Evolutionary conservation across 495 filamentous ascomycete genomes (phyloP).

Genomic region (Penicillium malachiteum): DNA sequence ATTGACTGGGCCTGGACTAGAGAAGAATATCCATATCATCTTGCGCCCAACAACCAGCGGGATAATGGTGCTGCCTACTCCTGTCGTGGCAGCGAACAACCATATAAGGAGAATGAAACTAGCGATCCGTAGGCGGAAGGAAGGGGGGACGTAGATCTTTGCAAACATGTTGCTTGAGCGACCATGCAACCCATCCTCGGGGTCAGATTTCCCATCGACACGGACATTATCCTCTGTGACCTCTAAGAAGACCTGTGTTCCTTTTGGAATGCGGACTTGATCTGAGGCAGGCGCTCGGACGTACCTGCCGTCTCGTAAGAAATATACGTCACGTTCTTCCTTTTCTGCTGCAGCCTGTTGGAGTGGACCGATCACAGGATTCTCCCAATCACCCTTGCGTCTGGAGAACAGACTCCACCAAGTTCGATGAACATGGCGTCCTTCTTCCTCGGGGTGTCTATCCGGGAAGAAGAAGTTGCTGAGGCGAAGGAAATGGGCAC

Average conservation of each 20-base stretch:
- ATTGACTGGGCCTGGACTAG: conserved; percentile 69
- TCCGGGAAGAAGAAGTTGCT: conserved; percentile 93
- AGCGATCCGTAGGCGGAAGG: conserved; percentile 75
- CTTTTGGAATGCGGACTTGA: conserved; percentile 90
- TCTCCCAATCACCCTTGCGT: conserved; percentile 48
- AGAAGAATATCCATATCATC: conserved; percentile 68
- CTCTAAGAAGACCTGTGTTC: conserved; percentile 73
- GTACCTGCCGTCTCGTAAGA: conserved; percentile 73
- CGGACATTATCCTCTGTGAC: conserved; percentile 70
- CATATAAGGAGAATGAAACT: conserved; percentile 88
- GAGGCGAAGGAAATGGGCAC: conserved; percentile 75
- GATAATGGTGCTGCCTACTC: conserved; percentile 83
- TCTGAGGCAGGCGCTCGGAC: conserved; percentile 90
- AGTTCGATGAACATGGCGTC: conserved; percentile 53
- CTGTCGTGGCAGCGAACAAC: conserved; percentile 90
- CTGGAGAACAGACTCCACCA: conserved; percentile 53
- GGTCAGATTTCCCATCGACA: conserved; percentile 59
- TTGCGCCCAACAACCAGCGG: conserved; percentile 81
- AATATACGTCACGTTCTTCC: conserved; percentile 47
- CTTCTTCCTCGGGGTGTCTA: conserved; percentile 77
- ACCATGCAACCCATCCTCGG: conserved; percentile 63
- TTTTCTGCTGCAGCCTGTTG: conserved; percentile 32
- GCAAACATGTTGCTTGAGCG: conserved; percentile 65
- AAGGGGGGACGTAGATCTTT: conserved; percentile 85
- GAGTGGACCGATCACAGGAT: conserved; percentile 45